phyloP scores from a whole-genome alignment of 176 grass and related monocot species.

The Sorghum bicolor region DNA sequence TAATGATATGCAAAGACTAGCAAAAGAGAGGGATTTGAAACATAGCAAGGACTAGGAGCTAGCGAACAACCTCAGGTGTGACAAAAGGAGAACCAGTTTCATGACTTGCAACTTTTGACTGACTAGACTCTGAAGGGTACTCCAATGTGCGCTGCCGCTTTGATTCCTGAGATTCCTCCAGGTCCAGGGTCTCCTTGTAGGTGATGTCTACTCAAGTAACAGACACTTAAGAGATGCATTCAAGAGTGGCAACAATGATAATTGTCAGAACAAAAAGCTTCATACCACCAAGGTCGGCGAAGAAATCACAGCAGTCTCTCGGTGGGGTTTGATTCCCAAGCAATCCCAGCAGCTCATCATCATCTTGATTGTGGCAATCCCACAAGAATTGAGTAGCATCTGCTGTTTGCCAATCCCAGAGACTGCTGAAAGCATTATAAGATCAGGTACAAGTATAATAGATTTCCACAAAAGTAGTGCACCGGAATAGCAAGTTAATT shows the following conservation, averaged over 20 bases:
- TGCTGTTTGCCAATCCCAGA: constrained; percentile 45
- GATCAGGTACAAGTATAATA: background rate
- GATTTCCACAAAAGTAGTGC: background rate
- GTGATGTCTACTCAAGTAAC: constrained; percentile 37
- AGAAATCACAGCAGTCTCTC: constrained; percentile 38
- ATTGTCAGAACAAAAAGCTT: background rate
- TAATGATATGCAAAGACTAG: background rate
- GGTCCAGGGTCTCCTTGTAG: constrained; percentile 45
- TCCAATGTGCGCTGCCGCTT: constrained; percentile 38
- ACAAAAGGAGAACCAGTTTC: constrained; percentile 14
- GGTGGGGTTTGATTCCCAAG: constrained; percentile 60
- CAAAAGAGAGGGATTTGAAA: background rate
- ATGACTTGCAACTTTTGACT: constrained; percentile 10
- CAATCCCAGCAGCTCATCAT: constrained; percentile 38
- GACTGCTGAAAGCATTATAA: constrained; percentile 22
- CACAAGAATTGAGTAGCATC: constrained; percentile 30
- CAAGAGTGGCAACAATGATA: background rate
- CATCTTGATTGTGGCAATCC: constrained; percentile 52
- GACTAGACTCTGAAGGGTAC: constrained; percentile 42
- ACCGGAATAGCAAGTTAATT: background rate
- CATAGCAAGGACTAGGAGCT: background rate
- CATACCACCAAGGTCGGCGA: constrained; percentile 42
- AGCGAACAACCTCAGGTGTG: constrained; percentile 37
- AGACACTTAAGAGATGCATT: background rate
- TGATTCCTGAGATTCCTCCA: constrained; percentile 42